These are phyloP conservation scores for Sugiyamaella mastotermitis DNA, from an alignment of 805 yeast species.

Conservation along the genomic window DNA sequence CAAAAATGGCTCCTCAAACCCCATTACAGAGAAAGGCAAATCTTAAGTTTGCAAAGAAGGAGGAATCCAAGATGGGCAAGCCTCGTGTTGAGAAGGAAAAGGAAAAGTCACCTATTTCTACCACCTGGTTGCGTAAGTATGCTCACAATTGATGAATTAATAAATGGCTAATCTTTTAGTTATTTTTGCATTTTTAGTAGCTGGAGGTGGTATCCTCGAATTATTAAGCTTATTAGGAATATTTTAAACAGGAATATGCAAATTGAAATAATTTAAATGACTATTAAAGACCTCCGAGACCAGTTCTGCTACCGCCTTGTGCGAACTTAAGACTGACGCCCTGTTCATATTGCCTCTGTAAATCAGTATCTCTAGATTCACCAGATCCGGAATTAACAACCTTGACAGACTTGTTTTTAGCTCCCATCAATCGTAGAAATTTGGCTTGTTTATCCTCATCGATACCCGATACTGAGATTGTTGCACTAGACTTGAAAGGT, in stretches of 20 bases:
- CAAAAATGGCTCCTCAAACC: conserved; percentile 47
- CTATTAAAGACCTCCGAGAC: neutral
- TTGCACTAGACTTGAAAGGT: conserved; percentile 1
- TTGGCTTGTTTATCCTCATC: conserved; percentile 19
- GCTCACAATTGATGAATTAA: conserved; percentile 3
- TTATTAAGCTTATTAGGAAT: conserved; percentile 38
- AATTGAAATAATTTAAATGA: too few relatives aligned
- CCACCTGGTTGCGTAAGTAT: conserved; percentile 56
- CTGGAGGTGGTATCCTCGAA: conserved; percentile 81
- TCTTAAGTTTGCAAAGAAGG: conserved; percentile 68
- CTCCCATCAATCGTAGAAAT: conserved; percentile 24
- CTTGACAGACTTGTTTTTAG: conserved; percentile 11
- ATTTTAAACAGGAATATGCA: conserved; percentile 31
- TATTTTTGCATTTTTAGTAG: conserved; percentile 56
- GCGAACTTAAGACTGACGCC: conserved; percentile 16
- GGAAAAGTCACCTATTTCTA: conserved; percentile 49
- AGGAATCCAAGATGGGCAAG: conserved; percentile 71
- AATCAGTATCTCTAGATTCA: conserved; percentile 12
- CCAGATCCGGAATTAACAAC: conserved; percentile 2
- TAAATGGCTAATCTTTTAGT: conserved; percentile 18
- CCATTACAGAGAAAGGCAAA: conserved; percentile 87
- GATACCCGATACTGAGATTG: conserved; percentile 16
- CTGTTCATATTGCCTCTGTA: conserved; percentile 20
- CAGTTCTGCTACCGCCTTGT: conserved; percentile 8
- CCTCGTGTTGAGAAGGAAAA: conserved; percentile 38